Percentiles rank a stretch among this genome's conserved stretches.
phyloP scores from a whole-genome alignment of 345 rosid genomes.

The Citrus sinensis region DNA sequence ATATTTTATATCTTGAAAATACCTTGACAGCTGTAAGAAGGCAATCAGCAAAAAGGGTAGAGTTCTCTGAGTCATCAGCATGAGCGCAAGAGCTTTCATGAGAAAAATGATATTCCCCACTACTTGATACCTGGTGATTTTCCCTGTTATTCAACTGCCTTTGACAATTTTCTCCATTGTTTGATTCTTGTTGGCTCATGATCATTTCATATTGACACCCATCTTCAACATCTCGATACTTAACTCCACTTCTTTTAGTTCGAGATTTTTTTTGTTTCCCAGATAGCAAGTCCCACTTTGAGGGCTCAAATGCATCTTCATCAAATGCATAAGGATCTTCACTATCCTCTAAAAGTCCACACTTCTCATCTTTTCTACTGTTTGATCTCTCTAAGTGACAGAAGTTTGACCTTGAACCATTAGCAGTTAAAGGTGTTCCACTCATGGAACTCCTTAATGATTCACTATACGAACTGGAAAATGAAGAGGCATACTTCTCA shows the following conservation, averaged over 20 bases:
- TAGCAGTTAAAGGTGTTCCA: slow-evolving; percentile 32
- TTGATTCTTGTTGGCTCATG: slow-evolving; percentile 46
- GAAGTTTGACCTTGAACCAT: slow-evolving; percentile 36
- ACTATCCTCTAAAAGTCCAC: slow-evolving; percentile 39
- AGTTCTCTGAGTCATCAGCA: slow-evolving; percentile 48
- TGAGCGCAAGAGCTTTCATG: slow-evolving; percentile 33
- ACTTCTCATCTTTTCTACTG: slow-evolving; percentile 25
- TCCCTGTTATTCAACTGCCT: slow-evolving; percentile 32
- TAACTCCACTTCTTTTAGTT: slow-evolving; percentile 29
- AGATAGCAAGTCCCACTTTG: slow-evolving; percentile 67
- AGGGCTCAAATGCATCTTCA: slow-evolving; percentile 67
- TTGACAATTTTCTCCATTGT: slow-evolving; percentile 24
- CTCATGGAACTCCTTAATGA: slow-evolving; percentile 36
- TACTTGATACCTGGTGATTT: slow-evolving; percentile 26
- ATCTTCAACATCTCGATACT: slow-evolving; percentile 35
- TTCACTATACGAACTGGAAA: slow-evolving; percentile 47
- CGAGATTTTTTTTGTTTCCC: slow-evolving; percentile 46
- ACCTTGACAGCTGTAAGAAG: slow-evolving; percentile 94
- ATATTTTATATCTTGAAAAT: slow-evolving; percentile 6
- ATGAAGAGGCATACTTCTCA: slow-evolving; percentile 37
- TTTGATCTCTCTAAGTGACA: slow-evolving; percentile 30
- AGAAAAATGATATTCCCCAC: slow-evolving; percentile 27
- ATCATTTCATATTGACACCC: slow-evolving; percentile 28
- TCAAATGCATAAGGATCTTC: slow-evolving; percentile 89
- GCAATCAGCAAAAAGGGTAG: slow-evolving; percentile 68